phyloP scores from a whole-genome alignment of 164 flowering plant species.

The Kingdonia uniflora region DNA sequence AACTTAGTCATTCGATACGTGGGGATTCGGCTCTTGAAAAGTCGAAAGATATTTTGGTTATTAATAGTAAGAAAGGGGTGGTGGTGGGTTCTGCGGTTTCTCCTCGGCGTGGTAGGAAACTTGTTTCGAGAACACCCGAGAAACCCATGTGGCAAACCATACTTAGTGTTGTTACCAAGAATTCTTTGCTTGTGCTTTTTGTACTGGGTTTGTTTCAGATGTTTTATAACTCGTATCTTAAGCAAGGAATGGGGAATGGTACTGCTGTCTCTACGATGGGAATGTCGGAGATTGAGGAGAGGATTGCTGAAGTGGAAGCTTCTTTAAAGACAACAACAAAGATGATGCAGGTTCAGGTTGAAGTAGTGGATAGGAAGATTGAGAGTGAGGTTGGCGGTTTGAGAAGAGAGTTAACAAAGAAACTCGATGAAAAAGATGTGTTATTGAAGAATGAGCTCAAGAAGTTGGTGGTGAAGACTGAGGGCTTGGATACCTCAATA shows the following conservation, averaged over 20 bases:
- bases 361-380: constrained; percentile 29
- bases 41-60: constrained; percentile 21
- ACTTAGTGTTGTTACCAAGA: constrained; percentile 44
- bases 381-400: constrained; percentile 17
- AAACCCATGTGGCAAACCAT: constrained; percentile 54
- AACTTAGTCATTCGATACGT: constrained; percentile 39
- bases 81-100: constrained; percentile 18
- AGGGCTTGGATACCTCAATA: constrained; percentile 21
- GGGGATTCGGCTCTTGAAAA: constrained; percentile 39
- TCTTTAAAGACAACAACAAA: constrained; percentile 41
- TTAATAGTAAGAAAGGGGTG: constrained; percentile 17
- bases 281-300: constrained; percentile 39
- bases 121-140: constrained; percentile 17
- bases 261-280: constrained; percentile 9
- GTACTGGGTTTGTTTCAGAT: constrained; percentile 48
- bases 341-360: constrained; percentile 71
- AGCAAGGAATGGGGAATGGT: constrained; percentile 11
- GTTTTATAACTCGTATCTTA: constrained; percentile 26
- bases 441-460: constrained; percentile 23
- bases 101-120: constrained; percentile 27
- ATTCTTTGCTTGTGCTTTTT: constrained; percentile 38
- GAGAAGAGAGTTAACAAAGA: constrained; percentile 22
- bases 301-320: constrained; percentile 49
- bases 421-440: constrained; percentile 14
- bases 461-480: constrained; percentile 24